These are phyloP conservation scores for Leishmania tropica DNA, from an alignment of 208 protist genomes.

Conservation along the genomic window DNA sequence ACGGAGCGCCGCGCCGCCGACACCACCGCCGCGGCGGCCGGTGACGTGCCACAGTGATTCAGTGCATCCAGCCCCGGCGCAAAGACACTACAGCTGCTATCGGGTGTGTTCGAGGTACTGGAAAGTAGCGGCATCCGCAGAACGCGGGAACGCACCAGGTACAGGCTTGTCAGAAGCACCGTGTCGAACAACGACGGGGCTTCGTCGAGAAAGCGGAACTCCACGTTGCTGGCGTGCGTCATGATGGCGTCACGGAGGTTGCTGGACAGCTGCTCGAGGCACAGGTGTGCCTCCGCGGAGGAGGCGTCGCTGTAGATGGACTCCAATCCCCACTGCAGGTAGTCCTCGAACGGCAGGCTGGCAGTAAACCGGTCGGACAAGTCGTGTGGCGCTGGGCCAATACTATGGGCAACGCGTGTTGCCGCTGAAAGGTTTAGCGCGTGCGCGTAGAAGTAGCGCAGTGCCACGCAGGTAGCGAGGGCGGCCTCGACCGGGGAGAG, in stretches of 20 bases:
- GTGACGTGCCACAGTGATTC: conserved; percentile 48
- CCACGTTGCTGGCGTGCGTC: conserved; percentile 41
- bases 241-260: conserved; percentile 77
- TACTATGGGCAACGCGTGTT: conserved; percentile 10
- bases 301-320: conserved; percentile 37
- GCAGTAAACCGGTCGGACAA: conserved; percentile 56
- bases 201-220: conserved; percentile 68
- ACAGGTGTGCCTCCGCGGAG: conserved; percentile 45
- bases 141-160: conserved; percentile 70
- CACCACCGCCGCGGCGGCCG: conserved; percentile 55
- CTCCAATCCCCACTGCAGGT: conserved; percentile 64
- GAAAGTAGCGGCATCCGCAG: conserved; percentile 53
- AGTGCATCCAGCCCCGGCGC: conserved; percentile 68
- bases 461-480: conserved; percentile 48
- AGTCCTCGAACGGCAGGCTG: conserved; percentile 47
- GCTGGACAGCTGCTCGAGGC: conserved; percentile 68
- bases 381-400: conserved; percentile 26
- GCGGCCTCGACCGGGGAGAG: conserved; percentile 81
- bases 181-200: conserved; percentile 51
- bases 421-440: conserved; percentile 21
- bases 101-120: neutral
- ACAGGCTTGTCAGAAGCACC: conserved; percentile 61
- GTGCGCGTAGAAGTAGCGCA: conserved; percentile 74
- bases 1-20: conserved; percentile 34
- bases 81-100: conserved; percentile 38